A percentile compares a stretch with the other conserved stretches of the same genome.
Conservation (phyloP, 768 basidiomycete genomes). For the Sporobolomyces roseus region DNA sequence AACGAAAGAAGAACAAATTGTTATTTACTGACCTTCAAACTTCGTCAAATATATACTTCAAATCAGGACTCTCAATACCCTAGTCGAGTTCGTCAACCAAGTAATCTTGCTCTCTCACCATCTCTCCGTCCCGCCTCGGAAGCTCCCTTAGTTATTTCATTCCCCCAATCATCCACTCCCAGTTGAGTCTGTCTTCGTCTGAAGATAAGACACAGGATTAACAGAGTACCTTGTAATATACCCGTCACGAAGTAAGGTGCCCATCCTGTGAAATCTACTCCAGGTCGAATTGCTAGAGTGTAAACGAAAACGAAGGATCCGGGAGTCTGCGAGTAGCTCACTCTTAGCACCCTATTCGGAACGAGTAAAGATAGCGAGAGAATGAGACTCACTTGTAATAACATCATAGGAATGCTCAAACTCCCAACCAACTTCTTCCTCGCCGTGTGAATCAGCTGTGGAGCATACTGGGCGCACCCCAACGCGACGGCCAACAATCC, state of each 20-base stretch:
- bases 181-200: constrained; percentile 69
- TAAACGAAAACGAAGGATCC: constrained; percentile 46
- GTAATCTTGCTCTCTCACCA: not conserved
- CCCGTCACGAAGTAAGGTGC: constrained; percentile 56
- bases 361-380: not conserved
- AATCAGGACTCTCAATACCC: not conserved
- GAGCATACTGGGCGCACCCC: constrained; percentile 78
- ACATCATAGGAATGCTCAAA: constrained; percentile 91
- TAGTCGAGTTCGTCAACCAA: not conserved
- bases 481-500: constrained; percentile 75
- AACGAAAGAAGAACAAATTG: too few species aligned
- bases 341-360: not conserved
- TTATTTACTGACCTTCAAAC: too few species aligned
- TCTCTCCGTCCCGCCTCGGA: too few species aligned
- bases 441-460: constrained; percentile 73
- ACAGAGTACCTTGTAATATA: constrained; percentile 72
- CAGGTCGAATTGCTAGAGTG: constrained; percentile 47
- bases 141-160: constrained; percentile 23
- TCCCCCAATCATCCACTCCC: constrained; percentile 85
- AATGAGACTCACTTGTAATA: constrained; percentile 68
- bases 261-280: constrained; percentile 51
- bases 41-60: too few species aligned
- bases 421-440: constrained; percentile 73
- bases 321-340: constrained; percentile 21
- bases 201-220: constrained; percentile 82